phyloP scores from a whole-genome alignment of 1,139 yeast species.

The Yarrowia galli region DNA sequence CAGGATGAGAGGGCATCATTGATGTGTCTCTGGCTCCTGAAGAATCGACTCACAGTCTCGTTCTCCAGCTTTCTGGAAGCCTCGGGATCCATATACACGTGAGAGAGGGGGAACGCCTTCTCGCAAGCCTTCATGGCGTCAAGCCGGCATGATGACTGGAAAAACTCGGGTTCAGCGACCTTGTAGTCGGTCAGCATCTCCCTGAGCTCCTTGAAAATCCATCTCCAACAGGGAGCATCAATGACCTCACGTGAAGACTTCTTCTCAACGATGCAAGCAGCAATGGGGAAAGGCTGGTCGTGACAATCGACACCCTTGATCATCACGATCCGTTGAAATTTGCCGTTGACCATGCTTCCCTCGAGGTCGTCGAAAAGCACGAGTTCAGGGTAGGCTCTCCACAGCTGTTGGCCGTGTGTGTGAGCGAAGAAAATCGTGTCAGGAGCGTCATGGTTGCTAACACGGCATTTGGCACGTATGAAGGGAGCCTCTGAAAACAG shows the following conservation, averaged over 20 bases:
- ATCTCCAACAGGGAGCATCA: not conserved
- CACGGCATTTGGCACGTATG: not conserved
- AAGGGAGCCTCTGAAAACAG: not conserved
- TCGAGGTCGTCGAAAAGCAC: not conserved
- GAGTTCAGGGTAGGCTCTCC: constrained; percentile 4
- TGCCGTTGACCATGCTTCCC: not conserved
- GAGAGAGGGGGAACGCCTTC: not conserved
- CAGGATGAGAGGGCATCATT: not conserved
- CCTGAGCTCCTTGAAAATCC: constrained; percentile 2
- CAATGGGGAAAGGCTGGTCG: not conserved
- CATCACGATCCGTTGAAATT: not conserved
- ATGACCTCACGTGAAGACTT: not conserved
- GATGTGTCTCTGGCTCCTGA: not conserved
- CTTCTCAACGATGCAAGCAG: not conserved
- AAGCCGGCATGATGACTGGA: not conserved
- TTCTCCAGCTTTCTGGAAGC: not conserved
- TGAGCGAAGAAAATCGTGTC: not conserved
- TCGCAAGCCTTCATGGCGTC: not conserved
- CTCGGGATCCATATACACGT: constrained; percentile 2
- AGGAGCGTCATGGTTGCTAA: constrained; percentile 3
- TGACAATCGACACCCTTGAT: not conserved
- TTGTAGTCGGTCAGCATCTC: not conserved
- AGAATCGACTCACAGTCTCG: not conserved
- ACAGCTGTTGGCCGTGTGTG: not conserved
- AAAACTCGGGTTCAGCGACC: not conserved